Evolutionary conservation across 1,139 yeast genomes (phyloP).

Genomic region (Hemisphaericaspora xylofermentans): DNA sequence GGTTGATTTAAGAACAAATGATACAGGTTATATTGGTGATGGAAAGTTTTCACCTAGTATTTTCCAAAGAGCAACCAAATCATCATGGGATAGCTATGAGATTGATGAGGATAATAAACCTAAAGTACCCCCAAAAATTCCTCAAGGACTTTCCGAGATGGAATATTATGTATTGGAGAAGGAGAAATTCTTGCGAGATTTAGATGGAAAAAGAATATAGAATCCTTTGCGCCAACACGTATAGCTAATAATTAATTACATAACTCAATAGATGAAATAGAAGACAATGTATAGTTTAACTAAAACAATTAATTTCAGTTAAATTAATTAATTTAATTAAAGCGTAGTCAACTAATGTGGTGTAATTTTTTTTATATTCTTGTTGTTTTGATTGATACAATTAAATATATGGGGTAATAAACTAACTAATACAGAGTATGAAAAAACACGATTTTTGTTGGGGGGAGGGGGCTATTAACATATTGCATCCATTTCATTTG

Average conservation of each 20-base stretch:
- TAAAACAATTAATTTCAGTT: too few relatives aligned
- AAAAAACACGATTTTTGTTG: conserved; percentile 3
- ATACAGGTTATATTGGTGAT: conserved; percentile 39
- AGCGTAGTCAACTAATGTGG: too few relatives aligned
- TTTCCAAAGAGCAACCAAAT: conserved; percentile 26
- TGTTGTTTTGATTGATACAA: conserved; percentile 1
- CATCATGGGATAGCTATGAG: conserved; percentile 14
- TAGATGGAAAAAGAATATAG: conserved; percentile 38
- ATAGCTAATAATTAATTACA: too few relatives aligned
- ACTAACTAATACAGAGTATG: conserved; percentile 6
- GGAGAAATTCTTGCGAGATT: conserved; percentile 42
- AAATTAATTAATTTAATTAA: too few relatives aligned
- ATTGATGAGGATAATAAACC: conserved; percentile 36
- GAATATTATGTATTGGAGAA: conserved; percentile 49
- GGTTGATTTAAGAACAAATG: conserved; percentile 26
- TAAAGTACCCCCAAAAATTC: conserved; percentile 54
- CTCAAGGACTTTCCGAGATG: conserved; percentile 46
- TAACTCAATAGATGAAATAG: too few relatives aligned
- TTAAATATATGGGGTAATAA: conserved; percentile 3
- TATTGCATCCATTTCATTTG: neutral
- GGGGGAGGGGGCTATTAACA: neutral
- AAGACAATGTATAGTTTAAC: neutral
- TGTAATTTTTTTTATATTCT: too few relatives aligned
- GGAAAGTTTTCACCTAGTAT: conserved; percentile 45
- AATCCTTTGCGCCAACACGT: too few relatives aligned